Evolutionary conservation across 148 eudicot genomes (phyloP).

Genomic region (Amaranthus cruentus): DNA sequence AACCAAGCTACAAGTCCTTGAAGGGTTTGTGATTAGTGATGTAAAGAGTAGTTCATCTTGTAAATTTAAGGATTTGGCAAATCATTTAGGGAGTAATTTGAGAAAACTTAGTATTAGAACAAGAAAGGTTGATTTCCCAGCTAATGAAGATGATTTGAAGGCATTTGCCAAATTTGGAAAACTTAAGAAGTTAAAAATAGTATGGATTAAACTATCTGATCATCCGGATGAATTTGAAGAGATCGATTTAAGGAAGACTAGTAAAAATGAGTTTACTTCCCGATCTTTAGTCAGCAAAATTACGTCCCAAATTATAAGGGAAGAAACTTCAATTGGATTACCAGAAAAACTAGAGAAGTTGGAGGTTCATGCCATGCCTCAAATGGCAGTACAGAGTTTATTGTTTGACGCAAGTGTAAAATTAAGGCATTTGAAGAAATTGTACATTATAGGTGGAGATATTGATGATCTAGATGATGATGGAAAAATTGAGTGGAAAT

Average conservation of each 20-base stretch:
- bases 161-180: neutral
- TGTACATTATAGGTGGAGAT: slow-evolving; percentile 12
- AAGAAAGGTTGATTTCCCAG: slow-evolving; percentile 1
- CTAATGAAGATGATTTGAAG: neutral
- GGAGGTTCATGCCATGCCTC: slow-evolving; percentile 7
- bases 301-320: too few species aligned
- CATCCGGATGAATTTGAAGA: too few species aligned
- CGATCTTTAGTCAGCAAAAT: too few species aligned
- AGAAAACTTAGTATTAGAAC: slow-evolving; percentile 8
- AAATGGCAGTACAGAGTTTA: neutral
- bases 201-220: too few species aligned
- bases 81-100: neutral
- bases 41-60: neutral
- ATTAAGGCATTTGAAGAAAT: neutral
- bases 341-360: neutral
- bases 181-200: too few species aligned
- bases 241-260: too few species aligned
- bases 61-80: neutral
- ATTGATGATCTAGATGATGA: neutral
- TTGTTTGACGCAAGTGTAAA: neutral
- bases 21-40: slow-evolving; percentile 9
- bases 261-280: too few species aligned
- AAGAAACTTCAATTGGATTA: too few species aligned
- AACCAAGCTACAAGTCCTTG: slow-evolving; percentile 1
- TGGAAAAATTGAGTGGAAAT: neutral